Evolutionary conservation across 1,139 yeast genomes (phyloP), one percentile per base, ranked within the genome.

Genomic region (Diutina mesorugosa): DNA sequence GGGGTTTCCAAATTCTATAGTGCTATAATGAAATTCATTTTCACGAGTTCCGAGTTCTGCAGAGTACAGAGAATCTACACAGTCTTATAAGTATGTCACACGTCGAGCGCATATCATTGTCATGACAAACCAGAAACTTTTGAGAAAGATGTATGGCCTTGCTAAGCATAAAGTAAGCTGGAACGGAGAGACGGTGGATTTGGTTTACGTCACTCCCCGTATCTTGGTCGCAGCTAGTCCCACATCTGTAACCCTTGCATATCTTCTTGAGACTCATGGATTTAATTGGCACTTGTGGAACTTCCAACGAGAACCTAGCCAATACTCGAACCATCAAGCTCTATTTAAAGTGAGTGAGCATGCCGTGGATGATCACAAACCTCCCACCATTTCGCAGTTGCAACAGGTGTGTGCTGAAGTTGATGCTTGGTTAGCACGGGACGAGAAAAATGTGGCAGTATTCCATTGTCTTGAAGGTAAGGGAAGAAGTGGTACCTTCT

Each of bases 221-320:
- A 6, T 50, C 4, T 7, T 30, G 8, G 53, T 50, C 14, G 41
- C 45, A 7, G 53, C 45, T 4, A 32, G 53, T 32, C 53, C 53
- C 16, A 32, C 41, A 1, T 14, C 28, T n/a, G 45, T n/a, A 4
- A 29, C 53, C 12, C 32, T 50, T 1, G 28, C 18, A 1, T 50
- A 16, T n/a, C 28, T 50, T 5, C 32, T 50, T 12, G 16, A 14
- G 10, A 50, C 12, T 6, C 45, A 50, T 32, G 41, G 45, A 16
- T 16, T 50, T 5, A 30, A 50, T 32, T 50, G 53, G 53, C 53
- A 50, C 29, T 32, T 50, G 29, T 50, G 53, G 53, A 50, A 50
- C 28, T 32, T 50, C 6, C 53, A 50, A 29, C 7, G n/a, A 1
- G 53, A 50, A 32, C 26, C 41, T 1, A 32, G 45, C 10, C 21